phyloP scores from a whole-genome alignment of 192 early-diverging fungal species.

The Coemansia sp. region DNA sequence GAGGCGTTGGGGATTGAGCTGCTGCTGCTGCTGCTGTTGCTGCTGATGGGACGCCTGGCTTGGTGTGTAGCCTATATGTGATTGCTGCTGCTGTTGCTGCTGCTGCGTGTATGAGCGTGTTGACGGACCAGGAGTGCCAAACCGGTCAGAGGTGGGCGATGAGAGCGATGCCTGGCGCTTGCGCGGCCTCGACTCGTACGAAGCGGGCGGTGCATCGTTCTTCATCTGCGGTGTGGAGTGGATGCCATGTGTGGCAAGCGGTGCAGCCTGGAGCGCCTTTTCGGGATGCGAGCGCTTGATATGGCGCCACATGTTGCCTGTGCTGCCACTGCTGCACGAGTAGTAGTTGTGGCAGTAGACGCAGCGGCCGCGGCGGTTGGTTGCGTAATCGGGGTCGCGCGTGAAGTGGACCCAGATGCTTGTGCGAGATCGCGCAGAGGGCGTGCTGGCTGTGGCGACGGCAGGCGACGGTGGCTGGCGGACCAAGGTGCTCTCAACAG shows the following conservation, averaged over 20 bases:
- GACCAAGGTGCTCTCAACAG: constrained; percentile 39
- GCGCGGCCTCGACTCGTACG: constrained; percentile 23
- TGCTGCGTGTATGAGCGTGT: constrained; percentile 5
- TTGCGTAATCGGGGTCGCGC: constrained; percentile 52
- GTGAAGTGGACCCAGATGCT: constrained; percentile 56
- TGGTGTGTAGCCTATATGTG: neutral
- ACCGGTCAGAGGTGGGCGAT: constrained; percentile 34
- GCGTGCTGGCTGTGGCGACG: constrained; percentile 18
- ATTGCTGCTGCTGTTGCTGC: constrained; percentile 9
- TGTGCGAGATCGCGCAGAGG: constrained; percentile 41
- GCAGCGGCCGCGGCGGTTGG: constrained; percentile 55
- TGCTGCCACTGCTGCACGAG: constrained; percentile 56
- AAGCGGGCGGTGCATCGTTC: neutral
- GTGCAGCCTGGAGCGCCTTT: constrained; percentile 45
- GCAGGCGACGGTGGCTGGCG: constrained; percentile 39
- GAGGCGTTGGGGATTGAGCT: constrained; percentile 4
- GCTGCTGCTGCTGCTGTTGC: constrained; percentile 9
- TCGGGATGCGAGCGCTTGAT: constrained; percentile 56
- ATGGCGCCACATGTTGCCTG: constrained; percentile 56
- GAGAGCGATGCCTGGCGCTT: constrained; percentile 55
- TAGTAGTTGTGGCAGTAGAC: constrained; percentile 59
- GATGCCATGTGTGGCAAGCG: constrained; percentile 41
- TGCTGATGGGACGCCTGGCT: constrained; percentile 7
- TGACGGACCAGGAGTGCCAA: constrained; percentile 8
- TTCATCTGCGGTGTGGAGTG: constrained; percentile 24